Percentiles rank a stretch among this genome's conserved stretches.
These are phyloP conservation scores for Clausena lansium DNA, from an alignment of 345 rosid genomes.

Conservation along the genomic window DNA sequence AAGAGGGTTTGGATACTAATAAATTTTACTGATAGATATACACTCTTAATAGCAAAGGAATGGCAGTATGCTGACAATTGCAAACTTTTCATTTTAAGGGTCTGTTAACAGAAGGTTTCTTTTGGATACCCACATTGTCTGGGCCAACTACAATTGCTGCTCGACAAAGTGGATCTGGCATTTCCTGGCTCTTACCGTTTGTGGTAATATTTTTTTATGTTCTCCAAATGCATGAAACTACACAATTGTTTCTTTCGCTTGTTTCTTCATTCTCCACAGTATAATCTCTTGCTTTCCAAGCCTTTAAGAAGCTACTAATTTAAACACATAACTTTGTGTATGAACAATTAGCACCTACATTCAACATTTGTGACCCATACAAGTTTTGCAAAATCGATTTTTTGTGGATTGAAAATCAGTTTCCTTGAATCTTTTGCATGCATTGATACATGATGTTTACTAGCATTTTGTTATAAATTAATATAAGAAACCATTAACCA, in stretches of 20 bases:
- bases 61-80: constrained; percentile 18
- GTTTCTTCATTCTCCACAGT: neutral
- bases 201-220: constrained; percentile 59
- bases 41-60: neutral
- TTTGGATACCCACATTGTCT: constrained; percentile 96
- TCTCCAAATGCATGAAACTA: constrained; percentile 8
- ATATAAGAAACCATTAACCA: neutral
- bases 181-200: constrained; percentile 95
- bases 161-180: constrained; percentile 92
- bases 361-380: neutral
- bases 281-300: neutral
- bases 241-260: neutral
- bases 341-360: neutral
- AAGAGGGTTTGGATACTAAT: constrained; percentile 2
- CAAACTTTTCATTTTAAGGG: constrained; percentile 49
- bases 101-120: constrained; percentile 90
- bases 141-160: constrained; percentile 98
- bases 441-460: neutral
- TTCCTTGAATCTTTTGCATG: neutral
- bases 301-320: neutral
- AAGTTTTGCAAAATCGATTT: neutral
- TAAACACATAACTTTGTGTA: neutral
- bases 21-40: neutral
- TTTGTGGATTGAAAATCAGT: too few species aligned
- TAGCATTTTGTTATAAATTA: neutral